Conservation (phyloP, 2,329 filamentous ascomycete genomes). For the Colletotrichum sp. region DNA sequence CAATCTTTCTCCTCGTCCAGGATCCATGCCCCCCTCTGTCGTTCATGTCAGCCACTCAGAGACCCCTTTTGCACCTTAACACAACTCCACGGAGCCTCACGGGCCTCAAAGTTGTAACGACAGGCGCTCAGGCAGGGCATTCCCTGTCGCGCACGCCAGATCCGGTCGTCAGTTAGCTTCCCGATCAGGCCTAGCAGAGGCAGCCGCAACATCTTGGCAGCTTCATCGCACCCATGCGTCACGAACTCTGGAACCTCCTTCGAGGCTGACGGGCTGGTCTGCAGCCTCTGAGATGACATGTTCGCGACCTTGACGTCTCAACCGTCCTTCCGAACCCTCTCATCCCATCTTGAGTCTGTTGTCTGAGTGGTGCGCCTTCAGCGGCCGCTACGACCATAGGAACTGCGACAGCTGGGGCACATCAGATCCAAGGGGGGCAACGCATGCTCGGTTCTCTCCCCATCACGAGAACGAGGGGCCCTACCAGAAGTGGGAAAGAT, state of each 20-base stretch:
- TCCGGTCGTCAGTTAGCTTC: not conserved
- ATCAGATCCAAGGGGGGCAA: not conserved
- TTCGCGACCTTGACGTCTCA: not conserved
- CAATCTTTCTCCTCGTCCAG: not conserved
- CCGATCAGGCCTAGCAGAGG: not conserved
- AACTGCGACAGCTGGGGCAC: not conserved
- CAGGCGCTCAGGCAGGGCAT: not conserved
- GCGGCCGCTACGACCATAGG: not conserved
- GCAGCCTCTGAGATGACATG: not conserved
- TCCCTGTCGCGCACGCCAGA: not conserved
- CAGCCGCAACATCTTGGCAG: slow-evolving; percentile 20
- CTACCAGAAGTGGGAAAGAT: not conserved
- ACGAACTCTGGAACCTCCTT: not conserved
- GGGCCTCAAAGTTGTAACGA: slow-evolving; percentile 7
- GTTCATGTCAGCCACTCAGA: not conserved
- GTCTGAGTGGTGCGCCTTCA: not conserved
- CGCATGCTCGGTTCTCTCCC: not conserved
- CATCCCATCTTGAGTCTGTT: slow-evolving; percentile 3
- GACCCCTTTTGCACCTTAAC: not conserved
- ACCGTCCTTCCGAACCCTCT: not conserved
- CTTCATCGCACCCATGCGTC: slow-evolving; percentile 15
- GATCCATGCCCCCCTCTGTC: not conserved
- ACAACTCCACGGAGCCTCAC: not conserved
- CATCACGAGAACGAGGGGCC: not conserved
- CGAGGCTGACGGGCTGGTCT: not conserved